Base-by-base conservation (phyloP, 2,329 filamentous ascomycete species). In the Fusarium nanum region DNA sequence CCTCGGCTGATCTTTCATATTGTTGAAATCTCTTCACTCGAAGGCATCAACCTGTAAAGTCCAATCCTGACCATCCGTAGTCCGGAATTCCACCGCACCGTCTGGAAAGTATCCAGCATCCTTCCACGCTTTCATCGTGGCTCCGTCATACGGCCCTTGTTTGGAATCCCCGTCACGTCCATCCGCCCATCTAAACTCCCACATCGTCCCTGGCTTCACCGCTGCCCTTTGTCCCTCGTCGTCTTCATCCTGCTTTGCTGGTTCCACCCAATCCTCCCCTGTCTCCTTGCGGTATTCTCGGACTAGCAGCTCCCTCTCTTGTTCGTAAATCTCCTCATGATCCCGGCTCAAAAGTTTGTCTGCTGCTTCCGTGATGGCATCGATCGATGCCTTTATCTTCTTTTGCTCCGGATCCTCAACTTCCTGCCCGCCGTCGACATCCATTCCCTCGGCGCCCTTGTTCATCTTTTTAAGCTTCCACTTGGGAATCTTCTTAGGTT, bases 121-220 rank as follows among this genome's bases (percentile, higher is more conserved):
- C 72, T 92, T 89, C 96, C 96, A 99, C 4, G 93, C 92, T 74
- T 90, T 88, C 96, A 99, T 98, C 40, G 91, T 95, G 7, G 86
- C 79, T 10, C 87, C 88, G 76, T 98, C 93, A 78, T 94, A 99
- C 0, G 96, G 95, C 0, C 96, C 96, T 79, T 99, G 93, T 61
- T 88, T 87, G 49, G 88, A 87, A 13, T 88, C 93, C 28, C 89
- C 92, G 76, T 97, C 95, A 42, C 94, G 87, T 20, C 93, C 93
- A 78, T 97, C 94, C 41, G 89, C 91, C 96, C 96, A 99, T 62
- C 93, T 88, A 78, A 93, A 99, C 80, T 98, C 93, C 94, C 95
- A 99, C 73, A 74, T 77, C 20, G 67, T 71, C 40, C 70, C 74
- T 53, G 63, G 56, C 44, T 70, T 64, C 67, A 73, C 60, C 58